Evolutionary conservation across 2,329 filamentous ascomycete species (phyloP).

Genomic region (Fonsecaea multimorphosa): DNA sequence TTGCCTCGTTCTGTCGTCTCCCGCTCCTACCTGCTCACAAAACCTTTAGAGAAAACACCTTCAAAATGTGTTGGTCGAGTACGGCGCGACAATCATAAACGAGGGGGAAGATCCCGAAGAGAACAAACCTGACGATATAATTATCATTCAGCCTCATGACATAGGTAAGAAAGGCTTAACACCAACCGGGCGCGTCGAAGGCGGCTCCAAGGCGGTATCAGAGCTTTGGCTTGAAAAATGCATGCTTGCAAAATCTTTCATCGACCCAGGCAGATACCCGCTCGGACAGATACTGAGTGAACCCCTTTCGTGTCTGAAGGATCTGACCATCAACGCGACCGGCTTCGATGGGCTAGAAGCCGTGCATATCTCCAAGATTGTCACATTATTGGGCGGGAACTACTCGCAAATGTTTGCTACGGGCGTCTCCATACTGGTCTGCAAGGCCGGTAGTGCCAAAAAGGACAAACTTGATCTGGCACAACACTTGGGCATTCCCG

Average conservation of each 20-base stretch:
- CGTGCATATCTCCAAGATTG: slow-evolving; percentile 78
- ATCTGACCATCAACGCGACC: slow-evolving; percentile 77
- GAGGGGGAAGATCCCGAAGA: slow-evolving; percentile 44
- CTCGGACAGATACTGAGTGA: slow-evolving; percentile 77
- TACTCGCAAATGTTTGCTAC: slow-evolving; percentile 80
- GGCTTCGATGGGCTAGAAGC: slow-evolving; percentile 85
- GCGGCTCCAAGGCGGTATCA: slow-evolving; percentile 63
- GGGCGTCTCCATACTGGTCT: slow-evolving; percentile 78
- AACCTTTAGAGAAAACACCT: slow-evolving; percentile 41
- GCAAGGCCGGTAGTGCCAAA: slow-evolving; percentile 62
- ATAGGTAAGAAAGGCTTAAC: slow-evolving; percentile 44
- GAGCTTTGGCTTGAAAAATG: slow-evolving; percentile 95
- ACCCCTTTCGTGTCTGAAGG: slow-evolving; percentile 74
- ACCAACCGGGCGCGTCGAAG: slow-evolving; percentile 39
- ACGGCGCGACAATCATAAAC: slow-evolving; percentile 47
- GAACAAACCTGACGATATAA: slow-evolving; percentile 37
- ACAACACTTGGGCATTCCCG: slow-evolving; percentile 74
- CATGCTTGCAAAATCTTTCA: slow-evolving; percentile 74
- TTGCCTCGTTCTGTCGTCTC: neutral
- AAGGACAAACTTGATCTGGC: slow-evolving; percentile 81
- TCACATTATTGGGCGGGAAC: slow-evolving; percentile 75
- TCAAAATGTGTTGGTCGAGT: slow-evolving; percentile 49
- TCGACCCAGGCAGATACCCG: slow-evolving; percentile 71
- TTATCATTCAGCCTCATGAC: slow-evolving; percentile 55
- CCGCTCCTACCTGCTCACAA: slow-evolving; percentile 12